Base-by-base conservation (phyloP, 2,329 filamentous ascomycete species). In the Exophiala lecanii-corni region DNA sequence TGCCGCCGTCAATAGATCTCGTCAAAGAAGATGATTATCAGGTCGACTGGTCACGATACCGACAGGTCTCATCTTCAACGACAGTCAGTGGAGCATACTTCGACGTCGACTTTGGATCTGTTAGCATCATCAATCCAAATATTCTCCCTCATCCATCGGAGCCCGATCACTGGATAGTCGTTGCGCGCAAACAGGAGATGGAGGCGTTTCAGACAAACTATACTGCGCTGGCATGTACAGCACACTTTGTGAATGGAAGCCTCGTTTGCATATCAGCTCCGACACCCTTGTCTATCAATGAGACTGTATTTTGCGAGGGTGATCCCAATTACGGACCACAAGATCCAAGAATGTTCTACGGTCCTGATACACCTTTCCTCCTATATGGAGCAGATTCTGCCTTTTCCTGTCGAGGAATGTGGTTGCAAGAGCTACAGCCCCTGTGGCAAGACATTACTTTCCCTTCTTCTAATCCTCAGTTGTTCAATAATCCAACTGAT, bases 301-400 rank as follows among this genome's bases (percentile, higher is more conserved):
- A 5, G 5, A 20, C 23, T 4, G 18, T 20, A 4, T 17, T 2
- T 4, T 32, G 39, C 19, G 17, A 41, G 16, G 26, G 26, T 23
- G 17, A 25, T 18, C 10, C 16, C 19, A 7, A 34, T 19, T 35
- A 20, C 12, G 78, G 78, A 0, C 76, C 78, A 0, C 76, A 78
- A 49, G 78, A 81, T 54, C 76, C 75, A 1, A 68, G 78, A 3
- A 72, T 78, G 9, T 77, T 80, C 51, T 73, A 71, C 43, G 76
- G 77, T 0, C 77, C 76, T 0, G 58, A 67, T 0, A 60, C 53
- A 2, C 73, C 75, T 0, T 76, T 73, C 43, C 64, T 70, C 1
- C 60, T 76, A 4, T 81, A 72, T 42, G 78, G 78, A 2, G 76
- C 75, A 6, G 77, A 78, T 49, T 77, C 75, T 0, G 46, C 53